A percentile compares a stretch with the other conserved stretches of the same genome.
These are phyloP conservation scores for Elsinoe batatas DNA, from an alignment of 2,329 filamentous ascomycete species.

Conservation along the genomic window DNA sequence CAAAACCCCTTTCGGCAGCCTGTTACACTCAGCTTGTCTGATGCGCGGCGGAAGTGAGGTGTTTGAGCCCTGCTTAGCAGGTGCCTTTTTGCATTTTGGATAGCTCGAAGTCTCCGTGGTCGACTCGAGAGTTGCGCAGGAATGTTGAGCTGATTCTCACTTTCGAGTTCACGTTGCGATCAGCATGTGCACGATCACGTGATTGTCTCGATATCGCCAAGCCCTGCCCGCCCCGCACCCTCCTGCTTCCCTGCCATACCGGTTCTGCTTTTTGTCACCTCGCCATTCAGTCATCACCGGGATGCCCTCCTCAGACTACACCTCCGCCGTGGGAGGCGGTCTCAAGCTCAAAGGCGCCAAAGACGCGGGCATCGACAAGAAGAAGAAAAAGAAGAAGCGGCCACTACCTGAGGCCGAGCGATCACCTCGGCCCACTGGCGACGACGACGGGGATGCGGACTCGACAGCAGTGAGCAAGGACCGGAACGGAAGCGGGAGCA, in stretches of 20 bases:
- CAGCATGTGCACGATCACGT: too few relatives aligned
- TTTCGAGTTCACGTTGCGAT: too few relatives aligned
- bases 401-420: constrained; percentile 25
- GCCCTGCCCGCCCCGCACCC: neutral
- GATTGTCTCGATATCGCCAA: neutral
- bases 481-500: constrained; percentile 20
- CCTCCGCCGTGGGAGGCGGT: constrained; percentile 54
- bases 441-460: constrained; percentile 15
- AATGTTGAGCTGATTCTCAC: too few relatives aligned
- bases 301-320: constrained; percentile 71
- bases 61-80: too few relatives aligned
- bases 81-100: too few relatives aligned
- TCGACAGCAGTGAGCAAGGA: constrained; percentile 27
- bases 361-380: constrained; percentile 53
- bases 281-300: neutral
- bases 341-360: constrained; percentile 77
- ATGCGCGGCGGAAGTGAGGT: too few relatives aligned
- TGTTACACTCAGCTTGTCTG: too few relatives aligned
- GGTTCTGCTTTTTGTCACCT: neutral
- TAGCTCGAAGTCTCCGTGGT: too few relatives aligned
- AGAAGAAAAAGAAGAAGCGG: constrained; percentile 48
- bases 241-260: neutral
- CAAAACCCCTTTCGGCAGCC: too few relatives aligned
- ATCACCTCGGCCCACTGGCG: constrained; percentile 5
- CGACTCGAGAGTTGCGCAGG: too few relatives aligned